Evolutionary conservation across 352 stramenopile genomes (phyloP), one percentile per base, ranked within the genome.

Genomic region (Peronospora farinosa): DNA sequence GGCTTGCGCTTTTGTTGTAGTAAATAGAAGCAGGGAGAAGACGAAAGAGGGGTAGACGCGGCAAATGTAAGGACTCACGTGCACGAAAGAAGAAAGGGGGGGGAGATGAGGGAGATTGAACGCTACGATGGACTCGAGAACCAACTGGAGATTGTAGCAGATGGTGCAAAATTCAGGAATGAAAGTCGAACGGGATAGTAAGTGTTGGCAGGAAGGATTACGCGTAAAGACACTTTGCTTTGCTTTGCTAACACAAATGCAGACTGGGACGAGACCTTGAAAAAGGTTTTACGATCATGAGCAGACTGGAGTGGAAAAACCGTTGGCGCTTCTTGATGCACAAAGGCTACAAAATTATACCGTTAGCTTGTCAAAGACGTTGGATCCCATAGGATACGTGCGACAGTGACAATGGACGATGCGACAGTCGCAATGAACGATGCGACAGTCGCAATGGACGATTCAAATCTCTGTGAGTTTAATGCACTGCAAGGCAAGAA

Each of bases 381-480:
- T n/a, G n/a, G n/a, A n/a, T n/a, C n/a, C n/a, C n/a, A n/a, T n/a
- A n/a, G 33, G 0, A 60, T 49, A 17, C 33, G 23, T 9, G 60
- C 32, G 17, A 67, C 48, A 9, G 38, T 46, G 8, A 49, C 49
- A 36, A 74, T 49, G 33, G 51, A 57, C 11, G 28, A 31, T 21
- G 58, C 55, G 27, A 60, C 65, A 9, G 38, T 46, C 5, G 52
- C 49, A 36, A 74, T 49, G 33, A 46, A 57, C 11, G 28, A 31
- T 21, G 58, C 55, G 27, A 60, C 65, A n/a, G n/a, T n/a, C n/a
- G n/a, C n/a, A n/a, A n/a, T n/a, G n/a, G 43, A 32, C 10, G 8
- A 32, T 5, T 4, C 23, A 5, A 27, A 27, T 27, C 23, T 2
- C 5, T 27, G 5, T 27, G 23, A 27, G 23, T 4, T 27, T 27